Evolutionary conservation across 306 rosid species (phyloP), one percentile per base, ranked within the genome.

Genomic region (Aeschynomene evenia): DNA sequence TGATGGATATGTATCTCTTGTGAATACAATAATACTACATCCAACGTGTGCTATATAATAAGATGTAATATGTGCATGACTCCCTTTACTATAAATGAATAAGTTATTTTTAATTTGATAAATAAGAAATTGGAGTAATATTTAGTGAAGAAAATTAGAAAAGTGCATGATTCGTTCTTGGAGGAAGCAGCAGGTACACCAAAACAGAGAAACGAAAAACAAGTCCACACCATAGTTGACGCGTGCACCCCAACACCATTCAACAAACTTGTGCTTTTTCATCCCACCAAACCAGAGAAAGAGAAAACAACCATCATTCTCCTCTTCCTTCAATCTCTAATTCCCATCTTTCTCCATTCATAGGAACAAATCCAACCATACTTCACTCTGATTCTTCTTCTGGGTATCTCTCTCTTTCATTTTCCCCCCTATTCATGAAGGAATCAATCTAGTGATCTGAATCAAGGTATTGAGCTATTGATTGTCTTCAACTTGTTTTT

Each of bases 161-260:
- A n/a, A n/a, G n/a, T n/a, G n/a, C n/a, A n/a, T n/a, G n/a, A n/a
- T n/a, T n/a, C n/a, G n/a, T n/a, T n/a, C n/a, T n/a, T 6, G 40
- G 40, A 9, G 1, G 40, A 4, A 37, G 43, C 4, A 56, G 45
- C 28, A 8, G 63, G 63, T 68, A 42, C 64, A 70, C 56, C 74
- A 70, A 70, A 70, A 22, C 16, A 24, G 43, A 37, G 11, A 13
- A 72, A 49, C 20, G 22, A 62, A 62, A 5, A 48, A 63, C 63
- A 40, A 74, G 52, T 75, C 56, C 54, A 28, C 72, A 73, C 56
- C 54, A 28, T 66, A 73, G 11, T 34, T 26, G 49, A 63, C 71
- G 78, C 72, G 65, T 63, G 68, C 63, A 51, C 60, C 60, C 60
- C 20, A 68, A 50, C 58, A 22, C 1, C 7, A 36, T 66, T 43